Evolutionary conservation across 2,329 filamentous ascomycete species (phyloP), one percentile per base, ranked within the genome.

Genomic region (Geosmithia morbida): DNA sequence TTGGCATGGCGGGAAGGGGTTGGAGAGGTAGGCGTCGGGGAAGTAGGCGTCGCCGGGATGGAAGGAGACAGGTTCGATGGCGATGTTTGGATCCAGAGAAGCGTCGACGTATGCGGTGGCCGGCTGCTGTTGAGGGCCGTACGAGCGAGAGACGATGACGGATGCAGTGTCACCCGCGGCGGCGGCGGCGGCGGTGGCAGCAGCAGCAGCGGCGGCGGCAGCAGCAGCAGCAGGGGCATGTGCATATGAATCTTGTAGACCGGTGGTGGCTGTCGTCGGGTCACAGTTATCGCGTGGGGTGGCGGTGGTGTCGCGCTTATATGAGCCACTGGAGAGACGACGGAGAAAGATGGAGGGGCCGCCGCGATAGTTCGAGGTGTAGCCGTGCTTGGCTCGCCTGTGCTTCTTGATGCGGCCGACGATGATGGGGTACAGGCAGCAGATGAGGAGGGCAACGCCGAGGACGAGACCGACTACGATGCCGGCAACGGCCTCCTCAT

Each of bases 391-490:
- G 19, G 17, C 41, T 41, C 14, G 42, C 41, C 42, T 44, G 51
- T 55, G 53, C 48, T 46, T 43, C 41, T 47, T 48, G 19, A 49
- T 11, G n/a, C 43, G 46, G 18, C 41, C 43, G 44, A 67, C 54
- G 39, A 67, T 50, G 47, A 68, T 56, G 14, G 66, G 66, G 47
- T 67, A 68, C 40, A 66, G 58, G 46, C 66, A 68, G 37, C 67
- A 51, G 46, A 57, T 51, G 44, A 65, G 48, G 13, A 67, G 57
- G 14, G 52, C 55, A 43, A 59, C 51, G 41, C 55, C 63, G 43
- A 66, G 50, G 41, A 65, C 47, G 46, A 59, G 54, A 30, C 66
- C 66, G 42, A 68, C 55, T 22, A 61, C 59, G 46, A 64, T 55
- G 37, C 66, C 66, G 2, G 64, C 66, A 45, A 67, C 58, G 44